Conservation (phyloP, 139 green algal genomes). For the Tetradesmus obliquus region DNA sequence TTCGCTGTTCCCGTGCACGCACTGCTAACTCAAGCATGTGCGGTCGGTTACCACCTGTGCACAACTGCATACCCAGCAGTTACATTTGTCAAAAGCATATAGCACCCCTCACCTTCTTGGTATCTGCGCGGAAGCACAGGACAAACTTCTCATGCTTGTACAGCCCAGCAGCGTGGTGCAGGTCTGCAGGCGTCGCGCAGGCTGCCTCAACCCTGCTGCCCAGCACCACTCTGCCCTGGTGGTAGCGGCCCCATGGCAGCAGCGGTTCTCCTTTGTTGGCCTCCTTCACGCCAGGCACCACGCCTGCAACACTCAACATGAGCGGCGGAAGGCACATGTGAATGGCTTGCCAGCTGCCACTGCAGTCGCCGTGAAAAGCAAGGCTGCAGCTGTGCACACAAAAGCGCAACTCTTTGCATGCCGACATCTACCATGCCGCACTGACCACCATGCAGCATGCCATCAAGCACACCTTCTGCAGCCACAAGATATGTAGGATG, state of each 20-base stretch:
- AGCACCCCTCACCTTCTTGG: slow-evolving; percentile 37
- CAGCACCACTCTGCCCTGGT: slow-evolving; percentile 72
- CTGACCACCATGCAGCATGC: no score
- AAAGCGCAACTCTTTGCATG: background rate
- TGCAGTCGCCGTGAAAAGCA: background rate
- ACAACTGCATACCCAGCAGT: background rate
- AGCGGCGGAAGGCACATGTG: no score
- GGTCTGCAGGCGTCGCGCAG: slow-evolving; percentile 63
- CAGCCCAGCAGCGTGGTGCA: slow-evolving; percentile 55
- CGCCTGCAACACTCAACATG: slow-evolving; percentile 38
- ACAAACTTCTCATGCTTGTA: slow-evolving; percentile 66
- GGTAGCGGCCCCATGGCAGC: slow-evolving; percentile 75
- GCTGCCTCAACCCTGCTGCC: slow-evolving; percentile 79
- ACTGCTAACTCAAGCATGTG: background rate
- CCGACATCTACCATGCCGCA: no score
- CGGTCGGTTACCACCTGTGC: no score
- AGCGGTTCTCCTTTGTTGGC: slow-evolving; percentile 83
- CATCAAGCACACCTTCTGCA: no score
- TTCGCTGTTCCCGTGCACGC: background rate
- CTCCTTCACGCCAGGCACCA: slow-evolving; percentile 70
- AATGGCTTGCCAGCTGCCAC: no score
- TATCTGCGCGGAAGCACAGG: slow-evolving; percentile 69
- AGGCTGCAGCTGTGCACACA: background rate
- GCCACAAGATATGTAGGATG: no score
- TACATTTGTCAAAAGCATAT: background rate